These are phyloP conservation scores for Curvularia spicifera DNA, from an alignment of 2,329 filamentous ascomycete species.

Conservation along the genomic window DNA sequence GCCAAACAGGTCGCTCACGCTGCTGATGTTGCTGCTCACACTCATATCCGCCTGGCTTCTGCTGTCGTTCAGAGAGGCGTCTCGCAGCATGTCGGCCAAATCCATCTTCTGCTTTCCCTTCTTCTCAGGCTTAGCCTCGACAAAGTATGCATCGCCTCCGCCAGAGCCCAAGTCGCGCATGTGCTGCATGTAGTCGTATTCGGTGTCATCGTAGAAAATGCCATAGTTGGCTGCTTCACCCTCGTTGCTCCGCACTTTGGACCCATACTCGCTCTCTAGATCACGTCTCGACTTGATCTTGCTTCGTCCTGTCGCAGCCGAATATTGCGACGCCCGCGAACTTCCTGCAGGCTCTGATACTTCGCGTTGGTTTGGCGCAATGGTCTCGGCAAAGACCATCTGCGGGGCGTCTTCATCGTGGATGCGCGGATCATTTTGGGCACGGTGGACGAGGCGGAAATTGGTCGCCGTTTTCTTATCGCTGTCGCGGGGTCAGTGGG, in stretches of 20 bases:
- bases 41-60: conserved; percentile 53
- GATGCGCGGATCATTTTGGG: conserved; percentile 96
- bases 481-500: conserved; percentile 54
- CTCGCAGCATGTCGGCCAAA: conserved; percentile 80
- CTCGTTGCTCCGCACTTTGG: conserved; percentile 80
- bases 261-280: conserved; percentile 75
- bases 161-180: conserved; percentile 77
- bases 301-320: conserved; percentile 49
- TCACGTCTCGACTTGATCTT: conserved; percentile 74
- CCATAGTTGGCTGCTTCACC: conserved; percentile 95
- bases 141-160: conserved; percentile 76
- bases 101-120: conserved; percentile 77
- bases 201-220: conserved; percentile 91
- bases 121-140: conserved; percentile 72
- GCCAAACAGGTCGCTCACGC: conserved; percentile 65
- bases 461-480: conserved; percentile 93
- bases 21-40: conserved; percentile 51
- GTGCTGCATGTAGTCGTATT: conserved; percentile 99
- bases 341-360: conserved; percentile 53
- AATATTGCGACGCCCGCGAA: conserved; percentile 55
- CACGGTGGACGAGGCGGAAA: conserved; percentile 92
- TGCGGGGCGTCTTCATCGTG: conserved; percentile 87
- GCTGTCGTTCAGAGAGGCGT: conserved; percentile 52
- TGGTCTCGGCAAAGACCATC: conserved; percentile 82
- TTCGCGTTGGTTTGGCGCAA: conserved; percentile 49